phyloP scores from a whole-genome alignment of 2,329 filamentous ascomycete species.

The Xylariales sp. region DNA sequence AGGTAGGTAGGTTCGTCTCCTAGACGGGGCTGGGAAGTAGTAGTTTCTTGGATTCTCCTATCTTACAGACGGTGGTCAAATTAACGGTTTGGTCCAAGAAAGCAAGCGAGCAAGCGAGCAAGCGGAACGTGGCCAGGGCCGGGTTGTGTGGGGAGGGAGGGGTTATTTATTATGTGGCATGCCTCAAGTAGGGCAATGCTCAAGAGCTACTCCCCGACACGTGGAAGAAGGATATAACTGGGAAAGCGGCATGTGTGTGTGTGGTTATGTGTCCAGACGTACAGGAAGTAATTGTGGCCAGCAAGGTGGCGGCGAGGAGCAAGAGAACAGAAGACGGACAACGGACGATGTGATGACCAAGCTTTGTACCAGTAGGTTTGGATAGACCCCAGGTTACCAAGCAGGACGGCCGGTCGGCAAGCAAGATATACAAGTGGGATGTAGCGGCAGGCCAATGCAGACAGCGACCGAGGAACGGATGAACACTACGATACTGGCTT shows the following conservation, averaged over 20 bases:
- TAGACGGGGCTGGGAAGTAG: constrained; percentile 31
- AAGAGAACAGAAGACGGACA: constrained; percentile 1
- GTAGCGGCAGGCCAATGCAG: constrained; percentile 9
- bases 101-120: neutral
- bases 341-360: constrained; percentile 4
- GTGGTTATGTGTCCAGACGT: constrained; percentile 29
- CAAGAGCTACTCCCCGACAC: constrained; percentile 35
- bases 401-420: constrained; percentile 15
- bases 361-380: neutral
- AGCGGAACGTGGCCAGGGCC: constrained; percentile 33
- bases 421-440: constrained; percentile 12
- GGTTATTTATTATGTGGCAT: constrained; percentile 17
- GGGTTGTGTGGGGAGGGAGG: constrained; percentile 13
- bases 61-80: constrained; percentile 37
- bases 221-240: constrained; percentile 17
- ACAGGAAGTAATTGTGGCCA: constrained; percentile 32
- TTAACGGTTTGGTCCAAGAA: constrained; percentile 39
- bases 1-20: constrained; percentile 3
- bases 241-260: constrained; percentile 23
- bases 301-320: constrained; percentile 22
- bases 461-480: neutral
- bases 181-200: constrained; percentile 21
- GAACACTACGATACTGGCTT: neutral
- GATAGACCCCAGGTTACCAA: constrained; percentile 5
- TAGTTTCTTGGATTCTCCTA: constrained; percentile 32